Percentiles rank a stretch among this genome's conserved stretches.
These are phyloP conservation scores for Vinca major DNA, from an alignment of 305 asterid species.

Conservation along the genomic window DNA sequence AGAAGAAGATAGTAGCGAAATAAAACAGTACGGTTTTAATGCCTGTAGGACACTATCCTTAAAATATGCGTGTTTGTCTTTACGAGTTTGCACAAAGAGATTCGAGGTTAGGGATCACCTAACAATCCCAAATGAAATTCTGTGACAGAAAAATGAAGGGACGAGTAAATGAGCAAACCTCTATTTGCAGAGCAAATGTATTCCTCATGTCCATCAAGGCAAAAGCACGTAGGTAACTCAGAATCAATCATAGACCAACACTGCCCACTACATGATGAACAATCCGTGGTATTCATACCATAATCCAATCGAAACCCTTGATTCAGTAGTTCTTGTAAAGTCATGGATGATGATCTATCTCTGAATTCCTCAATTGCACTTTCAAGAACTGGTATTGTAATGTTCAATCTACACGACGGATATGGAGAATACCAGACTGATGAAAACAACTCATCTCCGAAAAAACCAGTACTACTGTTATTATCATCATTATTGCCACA, in stretches of 20 bases:
- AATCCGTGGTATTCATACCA: background rate
- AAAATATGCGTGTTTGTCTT: too few relatives aligned
- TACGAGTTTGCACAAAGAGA: too few relatives aligned
- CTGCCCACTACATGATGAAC: constrained; percentile 17
- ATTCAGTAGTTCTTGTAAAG: constrained; percentile 2
- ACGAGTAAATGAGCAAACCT: too few relatives aligned
- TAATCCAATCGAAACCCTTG: constrained; percentile 16
- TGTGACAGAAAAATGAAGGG: too few relatives aligned
- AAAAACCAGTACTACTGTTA: background rate
- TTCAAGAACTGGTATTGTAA: constrained; percentile 10
- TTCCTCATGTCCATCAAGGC: background rate
- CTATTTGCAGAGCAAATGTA: too few relatives aligned
- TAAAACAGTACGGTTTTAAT: too few relatives aligned
- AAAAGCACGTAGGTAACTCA: background rate
- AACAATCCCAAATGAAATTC: too few relatives aligned
- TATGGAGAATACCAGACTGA: constrained; percentile 3
- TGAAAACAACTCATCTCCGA: background rate
- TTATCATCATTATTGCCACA: constrained; percentile 3
- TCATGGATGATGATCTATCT: background rate
- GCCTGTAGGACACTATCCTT: too few relatives aligned
- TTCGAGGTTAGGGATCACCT: too few relatives aligned
- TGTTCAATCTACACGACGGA: background rate
- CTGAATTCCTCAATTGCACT: constrained; percentile 1
- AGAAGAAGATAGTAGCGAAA: too few relatives aligned
- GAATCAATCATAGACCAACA: constrained; percentile 2